These are phyloP conservation scores for Monosporascus cannonballus DNA, from an alignment of 2,329 filamentous ascomycete genomes.

Conservation along the genomic window DNA sequence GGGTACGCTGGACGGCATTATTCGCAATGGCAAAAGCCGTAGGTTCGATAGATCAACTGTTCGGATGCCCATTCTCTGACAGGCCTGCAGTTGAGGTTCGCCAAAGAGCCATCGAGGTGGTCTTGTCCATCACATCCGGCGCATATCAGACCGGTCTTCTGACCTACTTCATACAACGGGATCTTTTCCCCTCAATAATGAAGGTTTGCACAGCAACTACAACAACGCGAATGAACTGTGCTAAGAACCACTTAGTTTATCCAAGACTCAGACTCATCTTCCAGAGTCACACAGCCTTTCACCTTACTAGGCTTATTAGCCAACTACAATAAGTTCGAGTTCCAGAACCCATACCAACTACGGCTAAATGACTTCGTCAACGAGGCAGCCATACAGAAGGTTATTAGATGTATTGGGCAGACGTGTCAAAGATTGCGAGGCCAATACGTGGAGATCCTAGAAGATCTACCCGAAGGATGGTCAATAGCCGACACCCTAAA, in stretches of 20 bases:
- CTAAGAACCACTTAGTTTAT: conserved; percentile 54
- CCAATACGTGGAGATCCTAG: conserved; percentile 78
- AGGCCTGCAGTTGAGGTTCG: conserved; percentile 59
- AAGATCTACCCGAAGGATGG: conserved; percentile 89
- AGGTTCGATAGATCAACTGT: conserved; percentile 28
- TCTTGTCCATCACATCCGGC: conserved; percentile 81
- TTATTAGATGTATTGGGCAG: conserved; percentile 68
- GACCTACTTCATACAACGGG: conserved; percentile 90
- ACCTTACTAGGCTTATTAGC: conserved; percentile 78
- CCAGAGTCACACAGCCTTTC: conserved; percentile 66
- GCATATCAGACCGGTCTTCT: conserved; percentile 92
- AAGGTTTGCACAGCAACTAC: conserved; percentile 54
- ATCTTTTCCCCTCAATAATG: conserved; percentile 91
- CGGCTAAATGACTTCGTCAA: conserved; percentile 95
- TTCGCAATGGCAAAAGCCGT: conserved; percentile 69
- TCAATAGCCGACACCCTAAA: conserved; percentile 71
- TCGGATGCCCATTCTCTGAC: background rate
- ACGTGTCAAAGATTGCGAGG: conserved; percentile 63
- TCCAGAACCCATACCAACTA: conserved; percentile 91
- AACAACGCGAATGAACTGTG: background rate
- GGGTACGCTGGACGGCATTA: conserved; percentile 71
- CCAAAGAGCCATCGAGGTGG: conserved; percentile 72
- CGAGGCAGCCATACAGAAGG: conserved; percentile 75
- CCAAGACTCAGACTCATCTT: conserved; percentile 65
- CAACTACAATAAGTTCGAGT: conserved; percentile 99